Percentiles rank a stretch among this genome's conserved stretches.
phyloP scores from a whole-genome alignment of 805 yeast genomes.

The Barnettozyma salicaria region DNA sequence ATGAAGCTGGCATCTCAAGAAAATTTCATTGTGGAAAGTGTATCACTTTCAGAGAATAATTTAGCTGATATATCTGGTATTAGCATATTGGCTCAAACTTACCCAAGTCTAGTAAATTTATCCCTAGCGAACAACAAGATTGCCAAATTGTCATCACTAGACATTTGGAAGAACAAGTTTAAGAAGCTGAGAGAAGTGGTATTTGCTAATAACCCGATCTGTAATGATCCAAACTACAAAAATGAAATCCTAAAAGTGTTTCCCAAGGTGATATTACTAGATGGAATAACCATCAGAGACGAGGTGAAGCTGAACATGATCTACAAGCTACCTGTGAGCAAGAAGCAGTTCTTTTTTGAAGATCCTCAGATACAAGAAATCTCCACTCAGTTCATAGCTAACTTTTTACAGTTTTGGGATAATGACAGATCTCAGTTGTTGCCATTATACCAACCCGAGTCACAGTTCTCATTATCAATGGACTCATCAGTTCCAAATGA shows the following conservation, averaged over 20 bases:
- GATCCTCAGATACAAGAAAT: constrained; percentile 60
- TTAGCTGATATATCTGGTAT: constrained; percentile 56
- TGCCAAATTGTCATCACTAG: constrained; percentile 51
- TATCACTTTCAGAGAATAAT: constrained; percentile 62
- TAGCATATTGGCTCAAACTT: constrained; percentile 61
- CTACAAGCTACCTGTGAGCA: constrained; percentile 48
- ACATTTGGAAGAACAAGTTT: constrained; percentile 73
- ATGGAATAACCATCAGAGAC: constrained; percentile 73
- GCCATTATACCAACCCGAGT: constrained; percentile 70
- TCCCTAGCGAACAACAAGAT: constrained; percentile 76
- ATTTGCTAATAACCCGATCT: constrained; percentile 72
- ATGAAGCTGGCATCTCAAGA: constrained; percentile 71
- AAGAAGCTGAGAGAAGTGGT: constrained; percentile 67
- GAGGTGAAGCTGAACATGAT: constrained; percentile 51
- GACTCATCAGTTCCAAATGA: constrained; percentile 62
- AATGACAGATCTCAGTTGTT: constrained; percentile 61
- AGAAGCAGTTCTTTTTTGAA: constrained; percentile 74
- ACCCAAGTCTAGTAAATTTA: constrained; percentile 71
- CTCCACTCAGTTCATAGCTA: constrained; percentile 72
- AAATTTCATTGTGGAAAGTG: constrained; percentile 49
- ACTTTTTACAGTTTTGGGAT: constrained; percentile 81
- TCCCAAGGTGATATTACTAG: constrained; percentile 75
- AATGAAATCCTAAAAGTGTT: constrained; percentile 62
- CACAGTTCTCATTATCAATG: constrained; percentile 77
- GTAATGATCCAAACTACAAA: constrained; percentile 41